These are phyloP conservation scores for Aureobasidium sp. DNA, from an alignment of 2,329 filamentous ascomycete genomes.

Conservation along the genomic window DNA sequence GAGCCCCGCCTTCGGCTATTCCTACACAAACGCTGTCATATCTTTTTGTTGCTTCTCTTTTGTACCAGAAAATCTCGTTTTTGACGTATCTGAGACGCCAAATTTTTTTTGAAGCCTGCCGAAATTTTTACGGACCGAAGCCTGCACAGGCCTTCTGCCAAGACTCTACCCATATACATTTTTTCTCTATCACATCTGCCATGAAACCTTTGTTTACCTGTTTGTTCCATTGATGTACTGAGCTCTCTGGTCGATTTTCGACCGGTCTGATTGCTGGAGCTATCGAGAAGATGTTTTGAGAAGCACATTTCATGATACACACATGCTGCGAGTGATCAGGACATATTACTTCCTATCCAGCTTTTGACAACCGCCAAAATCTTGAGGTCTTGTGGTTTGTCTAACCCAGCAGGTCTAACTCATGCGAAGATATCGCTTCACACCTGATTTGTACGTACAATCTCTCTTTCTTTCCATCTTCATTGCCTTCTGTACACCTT, in stretches of 20 bases:
- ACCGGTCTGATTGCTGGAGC: too few relatives aligned
- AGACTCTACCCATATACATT: not conserved
- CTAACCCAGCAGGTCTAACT: too few relatives aligned
- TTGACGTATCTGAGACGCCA: too few relatives aligned
- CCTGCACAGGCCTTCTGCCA: not conserved
- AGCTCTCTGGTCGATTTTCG: not conserved
- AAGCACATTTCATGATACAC: too few relatives aligned
- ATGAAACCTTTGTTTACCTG: not conserved
- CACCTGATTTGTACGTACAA: not conserved
- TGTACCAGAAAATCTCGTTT: not conserved
- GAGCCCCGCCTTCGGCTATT: slow-evolving; percentile 25
- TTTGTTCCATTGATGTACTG: not conserved
- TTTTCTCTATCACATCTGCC: not conserved
- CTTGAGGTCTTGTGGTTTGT: too few relatives aligned
- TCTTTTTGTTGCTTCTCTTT: not conserved
- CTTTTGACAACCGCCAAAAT: too few relatives aligned
- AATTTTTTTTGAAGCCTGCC: not conserved
- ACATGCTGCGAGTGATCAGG: too few relatives aligned
- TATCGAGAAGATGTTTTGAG: too few relatives aligned
- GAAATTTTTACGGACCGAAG: not conserved
- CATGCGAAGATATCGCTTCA: too few relatives aligned
- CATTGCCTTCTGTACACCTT: not conserved
- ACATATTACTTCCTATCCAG: too few relatives aligned
- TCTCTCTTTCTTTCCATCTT: not conserved
- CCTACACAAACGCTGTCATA: slow-evolving; percentile 14